These are phyloP conservation scores for Alternaria brassicicola DNA, from an alignment of 2,329 filamentous ascomycete species.

Conservation along the genomic window DNA sequence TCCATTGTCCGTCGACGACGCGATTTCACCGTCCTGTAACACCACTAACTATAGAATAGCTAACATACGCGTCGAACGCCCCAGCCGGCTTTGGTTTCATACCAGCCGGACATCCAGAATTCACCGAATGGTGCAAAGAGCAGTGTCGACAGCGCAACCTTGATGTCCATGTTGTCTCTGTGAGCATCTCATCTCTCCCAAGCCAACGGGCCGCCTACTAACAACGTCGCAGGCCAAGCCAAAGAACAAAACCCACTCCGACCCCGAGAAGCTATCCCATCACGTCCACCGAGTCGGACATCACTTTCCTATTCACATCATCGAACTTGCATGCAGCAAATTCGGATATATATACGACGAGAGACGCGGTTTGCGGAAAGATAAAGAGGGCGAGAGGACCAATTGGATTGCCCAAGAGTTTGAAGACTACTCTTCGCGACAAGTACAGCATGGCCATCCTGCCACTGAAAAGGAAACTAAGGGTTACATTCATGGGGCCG, in stretches of 20 bases:
- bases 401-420: slow-evolving; percentile 45
- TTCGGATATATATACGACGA: slow-evolving; percentile 47
- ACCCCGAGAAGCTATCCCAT: slow-evolving; percentile 61
- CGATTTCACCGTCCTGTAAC: slow-evolving; percentile 5
- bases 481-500: slow-evolving; percentile 63
- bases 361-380: slow-evolving; percentile 29
- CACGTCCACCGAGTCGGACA: slow-evolving; percentile 68
- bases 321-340: slow-evolving; percentile 62
- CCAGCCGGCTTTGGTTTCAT: slow-evolving; percentile 67
- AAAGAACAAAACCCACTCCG: slow-evolving; percentile 58
- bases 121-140: slow-evolving; percentile 65
- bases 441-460: slow-evolving; percentile 32
- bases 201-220: background rate
- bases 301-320: slow-evolving; percentile 66
- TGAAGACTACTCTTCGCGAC: slow-evolving; percentile 40
- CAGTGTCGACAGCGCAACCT: slow-evolving; percentile 61
- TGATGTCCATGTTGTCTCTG: slow-evolving; percentile 65
- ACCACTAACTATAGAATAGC: slow-evolving; percentile 53
- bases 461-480: slow-evolving; percentile 54
- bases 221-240: slow-evolving; percentile 41
- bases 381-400: slow-evolving; percentile 26
- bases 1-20: slow-evolving; percentile 51
- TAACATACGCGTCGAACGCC: slow-evolving; percentile 61
- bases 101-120: slow-evolving; percentile 63
- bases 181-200: slow-evolving; percentile 49